phyloP scores from a whole-genome alignment of 2,329 filamentous ascomycete species.

The Colletotrichum sp. region DNA sequence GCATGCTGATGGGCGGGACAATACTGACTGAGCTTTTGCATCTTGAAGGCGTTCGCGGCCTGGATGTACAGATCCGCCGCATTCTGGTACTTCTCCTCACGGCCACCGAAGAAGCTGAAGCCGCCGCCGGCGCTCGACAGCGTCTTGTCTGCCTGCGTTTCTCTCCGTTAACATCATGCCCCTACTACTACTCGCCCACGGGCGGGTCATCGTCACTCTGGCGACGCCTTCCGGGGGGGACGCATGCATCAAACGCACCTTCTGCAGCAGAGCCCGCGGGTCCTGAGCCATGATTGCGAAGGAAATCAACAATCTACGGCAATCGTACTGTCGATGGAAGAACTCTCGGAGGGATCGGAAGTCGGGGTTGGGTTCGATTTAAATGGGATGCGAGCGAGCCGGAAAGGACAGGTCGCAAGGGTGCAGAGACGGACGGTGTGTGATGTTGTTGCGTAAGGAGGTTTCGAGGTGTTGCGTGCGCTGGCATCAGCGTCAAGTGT shows the following conservation, averaged over 20 bases:
- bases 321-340: not conserved
- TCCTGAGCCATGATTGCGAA: conserved; percentile 70
- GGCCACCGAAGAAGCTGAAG: conserved; percentile 88
- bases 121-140: conserved; percentile 76
- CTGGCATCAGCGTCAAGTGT: conserved; percentile 6
- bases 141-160: conserved; percentile 81
- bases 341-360: not conserved
- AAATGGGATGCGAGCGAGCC: not conserved
- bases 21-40: conserved; percentile 78
- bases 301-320: not conserved
- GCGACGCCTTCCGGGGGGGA: not conserved
- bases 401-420: not conserved
- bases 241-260: conserved; percentile 55
- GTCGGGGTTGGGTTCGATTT: not conserved
- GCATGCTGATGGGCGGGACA: too few relatives aligned
- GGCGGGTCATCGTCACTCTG: not conserved
- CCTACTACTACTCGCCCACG: not conserved
- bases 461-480: not conserved
- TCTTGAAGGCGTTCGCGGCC: conserved; percentile 89
- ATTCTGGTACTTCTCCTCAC: conserved; percentile 86
- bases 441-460: not conserved
- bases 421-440: not conserved
- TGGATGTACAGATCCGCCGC: conserved; percentile 87
- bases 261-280: conserved; percentile 78
- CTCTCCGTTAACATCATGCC: not conserved